Conservation (phyloP, 2,329 filamentous ascomycete genomes). For the Stylonectria norvegica region DNA sequence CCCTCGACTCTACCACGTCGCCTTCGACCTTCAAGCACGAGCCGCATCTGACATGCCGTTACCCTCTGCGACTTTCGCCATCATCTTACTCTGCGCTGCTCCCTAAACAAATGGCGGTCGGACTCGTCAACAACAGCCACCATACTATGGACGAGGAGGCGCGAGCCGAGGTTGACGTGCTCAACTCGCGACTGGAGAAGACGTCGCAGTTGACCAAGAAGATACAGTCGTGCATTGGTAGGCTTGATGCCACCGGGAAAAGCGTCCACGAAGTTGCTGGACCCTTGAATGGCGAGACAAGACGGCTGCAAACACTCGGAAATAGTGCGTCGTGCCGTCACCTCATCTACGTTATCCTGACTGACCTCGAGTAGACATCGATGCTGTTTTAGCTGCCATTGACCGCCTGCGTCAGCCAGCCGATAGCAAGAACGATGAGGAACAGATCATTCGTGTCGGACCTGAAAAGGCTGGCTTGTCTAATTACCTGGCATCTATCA, state of each 20-base stretch:
- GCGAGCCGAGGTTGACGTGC: conserved; percentile 65
- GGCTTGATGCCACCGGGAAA: conserved; percentile 83
- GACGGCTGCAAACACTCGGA: conserved; percentile 81
- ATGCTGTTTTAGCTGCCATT: conserved; percentile 80
- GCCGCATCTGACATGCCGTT: too few species aligned
- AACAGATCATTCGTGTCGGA: conserved; percentile 84
- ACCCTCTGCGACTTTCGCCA: too few species aligned
- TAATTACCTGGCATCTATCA: conserved; percentile 85
- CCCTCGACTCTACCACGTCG: too few species aligned
- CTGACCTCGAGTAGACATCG: conserved; percentile 61
- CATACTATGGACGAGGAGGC: conserved; percentile 61
- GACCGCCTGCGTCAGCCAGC: conserved; percentile 86
- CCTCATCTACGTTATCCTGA: conserved; percentile 1
- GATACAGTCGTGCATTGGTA: conserved; percentile 81
- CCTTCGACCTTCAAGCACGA: too few species aligned
- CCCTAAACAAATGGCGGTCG: conserved; percentile 60
- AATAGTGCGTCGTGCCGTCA: conserved; percentile 55
- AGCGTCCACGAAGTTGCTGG: conserved; percentile 89
- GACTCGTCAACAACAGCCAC: conserved; percentile 44
- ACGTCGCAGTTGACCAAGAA: conserved; percentile 91
- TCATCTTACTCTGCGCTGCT: too few species aligned
- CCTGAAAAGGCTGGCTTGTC: conserved; percentile 77
- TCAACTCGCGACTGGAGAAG: conserved; percentile 78
- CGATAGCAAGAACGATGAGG: conserved; percentile 87
- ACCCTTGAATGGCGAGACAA: conserved; percentile 89